Conservation (phyloP, 2,329 filamentous ascomycete species). For the Penicillium sclerotiorum region DNA sequence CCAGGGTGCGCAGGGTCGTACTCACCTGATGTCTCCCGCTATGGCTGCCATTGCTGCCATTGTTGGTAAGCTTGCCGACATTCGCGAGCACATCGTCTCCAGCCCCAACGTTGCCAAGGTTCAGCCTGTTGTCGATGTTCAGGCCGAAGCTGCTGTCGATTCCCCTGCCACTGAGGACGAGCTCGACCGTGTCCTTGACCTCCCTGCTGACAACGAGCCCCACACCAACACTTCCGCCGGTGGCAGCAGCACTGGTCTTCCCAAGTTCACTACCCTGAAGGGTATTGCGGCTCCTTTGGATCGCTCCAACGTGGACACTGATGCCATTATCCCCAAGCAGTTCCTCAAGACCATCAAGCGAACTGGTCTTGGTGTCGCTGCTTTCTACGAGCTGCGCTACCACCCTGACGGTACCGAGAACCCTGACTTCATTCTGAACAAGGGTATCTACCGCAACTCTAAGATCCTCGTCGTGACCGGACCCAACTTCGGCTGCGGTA, state of each 20-base stretch:
- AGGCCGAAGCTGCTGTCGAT: constrained; percentile 58
- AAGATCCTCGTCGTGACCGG: constrained; percentile 94
- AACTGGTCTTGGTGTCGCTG: constrained; percentile 82
- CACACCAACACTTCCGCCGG: constrained; percentile 62
- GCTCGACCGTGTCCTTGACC: constrained; percentile 64
- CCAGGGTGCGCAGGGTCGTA: constrained; percentile 87
- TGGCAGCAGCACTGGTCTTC: constrained; percentile 65
- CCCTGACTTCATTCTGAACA: constrained; percentile 83
- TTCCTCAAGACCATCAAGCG: constrained; percentile 99
- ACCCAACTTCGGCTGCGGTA: constrained; percentile 92
- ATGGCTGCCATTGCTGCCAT: constrained; percentile 94
- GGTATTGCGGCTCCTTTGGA: constrained; percentile 88
- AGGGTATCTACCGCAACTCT: constrained; percentile 77
- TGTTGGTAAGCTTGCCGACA: constrained; percentile 86
- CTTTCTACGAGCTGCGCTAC: constrained; percentile 85
- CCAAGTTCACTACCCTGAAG: constrained; percentile 80
- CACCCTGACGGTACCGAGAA: constrained; percentile 75
- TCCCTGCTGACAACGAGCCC: constrained; percentile 63
- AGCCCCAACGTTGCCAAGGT: constrained; percentile 50
- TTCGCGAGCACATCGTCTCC: constrained; percentile 70
- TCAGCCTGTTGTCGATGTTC: constrained; percentile 63
- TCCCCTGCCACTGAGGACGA: constrained; percentile 64
- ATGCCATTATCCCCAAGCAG: constrained; percentile 98
- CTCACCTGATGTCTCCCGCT: constrained; percentile 94
- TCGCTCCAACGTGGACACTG: constrained; percentile 92